Base-by-base conservation (phyloP, 768 basidiomycete species). In the Kwoniella bestiolae region DNA sequence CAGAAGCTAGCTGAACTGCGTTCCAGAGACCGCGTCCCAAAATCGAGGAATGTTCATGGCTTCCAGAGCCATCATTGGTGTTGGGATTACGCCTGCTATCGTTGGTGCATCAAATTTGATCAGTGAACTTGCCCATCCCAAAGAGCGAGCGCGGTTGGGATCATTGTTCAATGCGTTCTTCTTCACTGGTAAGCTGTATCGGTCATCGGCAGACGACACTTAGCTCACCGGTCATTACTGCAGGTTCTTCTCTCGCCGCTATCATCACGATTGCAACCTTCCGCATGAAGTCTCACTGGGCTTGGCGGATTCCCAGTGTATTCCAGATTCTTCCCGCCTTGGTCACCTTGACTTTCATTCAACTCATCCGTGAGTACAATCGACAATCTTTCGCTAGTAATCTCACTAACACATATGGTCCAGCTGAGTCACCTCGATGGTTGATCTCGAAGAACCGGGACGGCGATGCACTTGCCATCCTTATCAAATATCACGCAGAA, bases 401-500 rank as follows among this genome's bases (percentile, higher is more conserved):
- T n/a, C 6, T 25, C n/a, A 26, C 18, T n/a, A 11, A 38, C 35
- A n/a, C 35, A 38, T n/a, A 38, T 16, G 16, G 16, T 38, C 1
- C 4, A 38, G 35, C 35, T 38, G 35, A 38, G 35, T 38, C 35
- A 38, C 92, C 92, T 56, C 88, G 91, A 85, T 93, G 85, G 86
- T 82, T 91, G 68, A 77, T 93, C 72, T 86, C 84, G 81, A 90
- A 89, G 79, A 91, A 91, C 26, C 85, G 85, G 61, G 86, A 90
- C 11, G 85, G 82, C 0, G 82, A 89, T 76, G 92, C 91, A 3
- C 81, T 90, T 47, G 77, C 84, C 31, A 85, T 84, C n/a, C 84
- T 94, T 29, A 90, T 91, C 2, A 89, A 91, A 79, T 91, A 92
- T 80, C 91, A 94, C 72, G 90, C 90, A 35, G 87, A 90, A 70